A percentile compares a stretch with the other conserved stretches of the same genome.
Conservation (phyloP, 495 filamentous ascomycete genomes). For the Penicillium longicatenatum region DNA sequence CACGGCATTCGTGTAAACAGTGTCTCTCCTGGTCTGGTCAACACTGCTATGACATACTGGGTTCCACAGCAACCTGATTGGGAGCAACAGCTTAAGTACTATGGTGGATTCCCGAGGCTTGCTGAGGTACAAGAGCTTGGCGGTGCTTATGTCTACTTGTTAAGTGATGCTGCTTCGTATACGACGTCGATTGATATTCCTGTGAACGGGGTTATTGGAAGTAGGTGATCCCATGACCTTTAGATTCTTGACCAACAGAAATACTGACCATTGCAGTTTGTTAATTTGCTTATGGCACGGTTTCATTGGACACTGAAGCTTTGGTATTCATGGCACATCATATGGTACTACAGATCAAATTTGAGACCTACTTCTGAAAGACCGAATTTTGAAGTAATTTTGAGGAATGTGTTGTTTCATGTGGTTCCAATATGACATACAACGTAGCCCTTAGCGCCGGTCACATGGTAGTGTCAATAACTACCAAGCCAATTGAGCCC, state of each 20-base stretch:
- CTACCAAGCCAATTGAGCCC: too few species aligned
- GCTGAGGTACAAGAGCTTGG: slow-evolving; percentile 44
- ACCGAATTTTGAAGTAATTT: neutral
- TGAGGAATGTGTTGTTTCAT: neutral
- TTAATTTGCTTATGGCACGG: neutral
- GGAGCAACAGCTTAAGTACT: slow-evolving; percentile 46
- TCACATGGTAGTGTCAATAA: neutral
- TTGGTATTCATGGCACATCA: neutral
- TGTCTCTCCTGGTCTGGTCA: slow-evolving; percentile 40
- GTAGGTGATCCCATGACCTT: slow-evolving; percentile 15
- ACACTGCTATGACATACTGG: slow-evolving; percentile 44
- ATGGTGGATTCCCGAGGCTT: slow-evolving; percentile 43
- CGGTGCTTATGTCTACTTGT: slow-evolving; percentile 45
- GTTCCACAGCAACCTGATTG: slow-evolving; percentile 43
- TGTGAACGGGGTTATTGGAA: slow-evolving; percentile 36
- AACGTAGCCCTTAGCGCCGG: neutral
- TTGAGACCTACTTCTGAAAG: neutral
- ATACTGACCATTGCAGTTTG: neutral
- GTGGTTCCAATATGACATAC: neutral
- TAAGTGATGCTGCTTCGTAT: slow-evolving; percentile 44
- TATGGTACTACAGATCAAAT: neutral
- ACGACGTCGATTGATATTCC: slow-evolving; percentile 47
- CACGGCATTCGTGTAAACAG: slow-evolving; percentile 49
- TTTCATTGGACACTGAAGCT: neutral
- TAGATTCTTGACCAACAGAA: neutral